Conservation (phyloP, 1,139 yeast genomes). For the Martiniozyma asiatica region DNA sequence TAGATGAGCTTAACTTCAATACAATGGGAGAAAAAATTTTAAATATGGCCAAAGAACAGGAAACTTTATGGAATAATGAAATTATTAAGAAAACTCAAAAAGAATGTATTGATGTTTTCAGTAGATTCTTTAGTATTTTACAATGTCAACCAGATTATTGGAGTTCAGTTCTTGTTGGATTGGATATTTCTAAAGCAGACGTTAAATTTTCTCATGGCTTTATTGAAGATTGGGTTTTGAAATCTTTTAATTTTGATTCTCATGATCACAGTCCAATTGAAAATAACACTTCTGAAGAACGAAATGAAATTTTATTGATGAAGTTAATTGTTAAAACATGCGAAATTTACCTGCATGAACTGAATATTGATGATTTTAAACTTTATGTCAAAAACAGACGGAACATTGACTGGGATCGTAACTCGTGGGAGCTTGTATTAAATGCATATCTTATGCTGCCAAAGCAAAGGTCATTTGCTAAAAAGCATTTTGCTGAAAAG, state of each 20-base stretch:
- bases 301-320: conserved; percentile 69
- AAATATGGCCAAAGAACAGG: conserved; percentile 3
- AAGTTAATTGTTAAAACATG: conserved; percentile 35
- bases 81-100: conserved; percentile 14
- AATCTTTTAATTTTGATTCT: conserved; percentile 30
- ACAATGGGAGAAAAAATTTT: conserved; percentile 2
- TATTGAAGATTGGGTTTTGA: conserved; percentile 34
- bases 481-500: conserved; percentile 43
- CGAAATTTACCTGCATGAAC: conserved; percentile 11
- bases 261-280: conserved; percentile 12
- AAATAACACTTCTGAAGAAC: conserved; percentile 23
- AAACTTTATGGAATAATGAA: not conserved
- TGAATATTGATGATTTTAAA: conserved; percentile 14
- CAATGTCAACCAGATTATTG: conserved; percentile 80
- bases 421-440: conserved; percentile 39
- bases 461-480: conserved; percentile 45
- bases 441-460: conserved; percentile 45
- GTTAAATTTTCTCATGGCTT: conserved; percentile 14
- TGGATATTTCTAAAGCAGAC: conserved; percentile 15
- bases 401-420: conserved; percentile 21
- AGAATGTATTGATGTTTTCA: conserved; percentile 49
- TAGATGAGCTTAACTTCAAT: conserved; percentile 18
- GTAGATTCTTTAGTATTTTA: conserved; percentile 64
- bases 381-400: conserved; percentile 21
- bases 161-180: conserved; percentile 36